Percentiles rank a stretch among this genome's conserved stretches.
Conservation (phyloP, 805 yeast genomes). For the Saccharomyces jurei region DNA sequence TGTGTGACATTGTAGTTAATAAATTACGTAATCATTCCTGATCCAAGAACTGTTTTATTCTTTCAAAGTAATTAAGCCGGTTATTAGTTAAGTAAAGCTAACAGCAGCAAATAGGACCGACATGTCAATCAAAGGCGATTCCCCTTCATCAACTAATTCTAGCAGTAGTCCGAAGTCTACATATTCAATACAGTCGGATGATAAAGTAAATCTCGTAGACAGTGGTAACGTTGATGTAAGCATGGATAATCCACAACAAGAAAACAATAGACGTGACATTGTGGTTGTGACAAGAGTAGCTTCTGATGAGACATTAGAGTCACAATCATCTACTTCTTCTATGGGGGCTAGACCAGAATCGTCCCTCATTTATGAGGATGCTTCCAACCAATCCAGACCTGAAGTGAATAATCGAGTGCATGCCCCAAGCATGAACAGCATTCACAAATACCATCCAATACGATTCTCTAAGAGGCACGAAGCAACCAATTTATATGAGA, state of each 20-base stretch:
- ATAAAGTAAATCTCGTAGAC: background rate
- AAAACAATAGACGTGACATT: background rate
- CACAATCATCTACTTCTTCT: background rate
- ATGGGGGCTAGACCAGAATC: conserved; percentile 12
- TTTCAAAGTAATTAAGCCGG: background rate
- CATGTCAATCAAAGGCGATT: background rate
- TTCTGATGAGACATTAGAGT: conserved; percentile 5
- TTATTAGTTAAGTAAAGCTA: background rate
- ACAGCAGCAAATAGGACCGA: background rate
- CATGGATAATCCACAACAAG: background rate
- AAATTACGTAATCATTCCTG: background rate
- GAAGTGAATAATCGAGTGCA: background rate
- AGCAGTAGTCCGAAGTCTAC: background rate
- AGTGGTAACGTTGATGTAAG: background rate
- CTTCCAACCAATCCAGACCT: background rate
- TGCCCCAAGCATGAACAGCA: background rate
- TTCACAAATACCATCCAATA: conserved; percentile 1
- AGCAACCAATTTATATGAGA: background rate
- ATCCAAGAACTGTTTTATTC: background rate
- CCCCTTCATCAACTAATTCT: background rate
- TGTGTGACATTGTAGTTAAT: background rate
- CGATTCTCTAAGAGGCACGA: background rate
- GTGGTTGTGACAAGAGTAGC: conserved; percentile 7
- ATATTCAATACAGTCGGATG: background rate
- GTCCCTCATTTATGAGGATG: conserved; percentile 1